phyloP scores from a whole-genome alignment of 2,329 filamentous ascomycete species.

The Neospermospora avenae region DNA sequence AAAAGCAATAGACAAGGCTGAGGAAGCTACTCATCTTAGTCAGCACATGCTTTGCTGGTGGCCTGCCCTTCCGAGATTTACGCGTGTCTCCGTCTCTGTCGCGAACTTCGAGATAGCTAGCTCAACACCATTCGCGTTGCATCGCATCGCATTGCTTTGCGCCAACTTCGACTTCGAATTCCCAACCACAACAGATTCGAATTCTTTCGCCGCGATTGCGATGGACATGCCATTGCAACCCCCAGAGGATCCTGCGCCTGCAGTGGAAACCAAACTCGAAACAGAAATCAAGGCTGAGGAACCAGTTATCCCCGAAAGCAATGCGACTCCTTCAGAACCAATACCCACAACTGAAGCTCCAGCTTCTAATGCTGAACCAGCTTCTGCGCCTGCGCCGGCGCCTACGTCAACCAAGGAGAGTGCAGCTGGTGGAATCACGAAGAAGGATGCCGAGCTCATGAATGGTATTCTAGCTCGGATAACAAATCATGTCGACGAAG shows the following conservation, averaged over 20 bases:
- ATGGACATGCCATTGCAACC: conserved; percentile 25
- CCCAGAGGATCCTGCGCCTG: conserved; percentile 15
- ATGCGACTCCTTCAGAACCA: conserved; percentile 2
- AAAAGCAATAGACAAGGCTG: too few species aligned
- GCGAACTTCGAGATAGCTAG: not conserved
- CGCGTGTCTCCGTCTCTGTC: not conserved
- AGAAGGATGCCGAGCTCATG: conserved; percentile 32
- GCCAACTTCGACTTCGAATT: conserved; percentile 2
- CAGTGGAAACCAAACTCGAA: conserved; percentile 22
- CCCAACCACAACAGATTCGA: conserved; percentile 5
- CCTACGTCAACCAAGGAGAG: not conserved
- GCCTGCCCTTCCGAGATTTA: not conserved
- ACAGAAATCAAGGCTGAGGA: conserved; percentile 6
- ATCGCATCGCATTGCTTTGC: too few species aligned
- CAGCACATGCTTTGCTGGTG: too few species aligned
- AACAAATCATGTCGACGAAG: conserved; percentile 29
- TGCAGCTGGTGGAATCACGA: conserved; percentile 22
- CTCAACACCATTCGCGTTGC: not conserved
- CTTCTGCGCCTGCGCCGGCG: conserved; percentile 10
- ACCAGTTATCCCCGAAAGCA: not conserved
- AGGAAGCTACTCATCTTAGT: too few species aligned
- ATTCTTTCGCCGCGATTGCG: not conserved
- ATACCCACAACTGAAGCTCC: not conserved
- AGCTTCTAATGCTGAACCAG: conserved; percentile 1
- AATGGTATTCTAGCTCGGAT: conserved; percentile 30